These are phyloP conservation scores for Echeveria elegans DNA, from an alignment of 164 flowering plant species.

Conservation along the genomic window DNA sequence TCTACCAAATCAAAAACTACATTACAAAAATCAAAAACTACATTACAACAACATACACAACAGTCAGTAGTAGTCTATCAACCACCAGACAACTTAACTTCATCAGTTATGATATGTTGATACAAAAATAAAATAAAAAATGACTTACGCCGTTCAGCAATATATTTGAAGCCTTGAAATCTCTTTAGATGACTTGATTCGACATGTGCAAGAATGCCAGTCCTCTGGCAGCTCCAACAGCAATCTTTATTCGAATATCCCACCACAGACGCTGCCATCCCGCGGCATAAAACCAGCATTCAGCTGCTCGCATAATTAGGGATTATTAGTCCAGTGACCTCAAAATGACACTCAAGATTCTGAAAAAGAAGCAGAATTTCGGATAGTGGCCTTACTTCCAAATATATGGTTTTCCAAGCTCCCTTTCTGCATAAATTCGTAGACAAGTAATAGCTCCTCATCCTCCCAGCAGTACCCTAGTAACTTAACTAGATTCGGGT, in stretches of 20 bases:
- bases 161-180: conserved; percentile 85
- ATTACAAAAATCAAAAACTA: no score
- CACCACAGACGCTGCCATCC: conserved; percentile 78
- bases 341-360: neutral
- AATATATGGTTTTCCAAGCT: conserved; percentile 89
- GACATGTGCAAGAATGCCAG: conserved; percentile 70
- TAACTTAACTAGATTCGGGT: conserved; percentile 77
- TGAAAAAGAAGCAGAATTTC: neutral
- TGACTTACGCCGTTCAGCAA: conserved; percentile 69
- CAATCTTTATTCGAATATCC: conserved; percentile 62
- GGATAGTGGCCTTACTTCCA: conserved; percentile 44
- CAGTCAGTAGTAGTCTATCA: no score
- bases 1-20: no score
- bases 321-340: neutral
- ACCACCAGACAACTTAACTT: no score
- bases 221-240: conserved; percentile 75
- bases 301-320: neutral
- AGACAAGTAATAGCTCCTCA: conserved; percentile 58
- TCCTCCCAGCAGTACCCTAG: conserved; percentile 77
- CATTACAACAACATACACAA: no score
- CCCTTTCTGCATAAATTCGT: conserved; percentile 79
- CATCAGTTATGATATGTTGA: no score
- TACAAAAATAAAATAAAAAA: no score
- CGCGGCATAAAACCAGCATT: conserved; percentile 17
- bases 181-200: conserved; percentile 68